Evolutionary conservation across 2,329 filamentous ascomycete species (phyloP).

Genomic region (Talaromyces sp.): DNA sequence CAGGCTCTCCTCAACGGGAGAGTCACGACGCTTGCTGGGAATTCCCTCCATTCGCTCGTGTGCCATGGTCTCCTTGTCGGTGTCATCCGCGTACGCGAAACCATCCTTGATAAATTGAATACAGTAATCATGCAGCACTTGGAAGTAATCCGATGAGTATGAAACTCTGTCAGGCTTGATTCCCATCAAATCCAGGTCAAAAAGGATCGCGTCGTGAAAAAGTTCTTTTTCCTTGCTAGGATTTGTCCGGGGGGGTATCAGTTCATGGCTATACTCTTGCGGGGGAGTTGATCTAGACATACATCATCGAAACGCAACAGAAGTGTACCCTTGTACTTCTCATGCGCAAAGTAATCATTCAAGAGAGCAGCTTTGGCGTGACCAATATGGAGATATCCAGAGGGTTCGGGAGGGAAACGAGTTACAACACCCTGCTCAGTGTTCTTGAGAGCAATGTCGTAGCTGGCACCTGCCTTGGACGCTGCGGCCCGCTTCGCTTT

Average conservation of each 20-base stretch:
- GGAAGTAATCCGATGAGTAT: conserved; percentile 94
- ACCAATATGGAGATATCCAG: conserved; percentile 91
- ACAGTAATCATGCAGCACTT: conserved; percentile 83
- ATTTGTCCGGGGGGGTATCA: conserved; percentile 60
- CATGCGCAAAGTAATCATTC: conserved; percentile 95
- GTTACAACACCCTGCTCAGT: conserved; percentile 87
- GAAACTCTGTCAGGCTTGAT: conserved; percentile 83
- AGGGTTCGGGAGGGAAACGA: conserved; percentile 90
- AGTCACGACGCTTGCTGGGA: conserved; percentile 76
- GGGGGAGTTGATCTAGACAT: neutral
- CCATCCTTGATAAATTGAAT: conserved; percentile 82
- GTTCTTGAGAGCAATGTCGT: conserved; percentile 82
- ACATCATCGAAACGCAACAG: conserved; percentile 86
- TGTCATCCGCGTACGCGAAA: conserved; percentile 92
- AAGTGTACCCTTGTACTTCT: conserved; percentile 86
- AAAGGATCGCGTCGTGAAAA: conserved; percentile 92
- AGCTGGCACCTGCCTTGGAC: conserved; percentile 78
- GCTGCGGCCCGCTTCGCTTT: conserved; percentile 67
- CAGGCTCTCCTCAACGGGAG: conserved; percentile 77
- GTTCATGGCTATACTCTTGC: neutral
- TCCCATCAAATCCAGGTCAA: conserved; percentile 87
- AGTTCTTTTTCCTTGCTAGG: conserved; percentile 96
- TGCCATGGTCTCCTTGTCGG: conserved; percentile 83
- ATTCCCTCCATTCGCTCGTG: conserved; percentile 81
- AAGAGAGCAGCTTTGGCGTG: conserved; percentile 92